A percentile compares a stretch with the other conserved stretches of the same genome.
phyloP scores from a whole-genome alignment of 169 alveolate species.

The Cryptosporidium bovis region DNA sequence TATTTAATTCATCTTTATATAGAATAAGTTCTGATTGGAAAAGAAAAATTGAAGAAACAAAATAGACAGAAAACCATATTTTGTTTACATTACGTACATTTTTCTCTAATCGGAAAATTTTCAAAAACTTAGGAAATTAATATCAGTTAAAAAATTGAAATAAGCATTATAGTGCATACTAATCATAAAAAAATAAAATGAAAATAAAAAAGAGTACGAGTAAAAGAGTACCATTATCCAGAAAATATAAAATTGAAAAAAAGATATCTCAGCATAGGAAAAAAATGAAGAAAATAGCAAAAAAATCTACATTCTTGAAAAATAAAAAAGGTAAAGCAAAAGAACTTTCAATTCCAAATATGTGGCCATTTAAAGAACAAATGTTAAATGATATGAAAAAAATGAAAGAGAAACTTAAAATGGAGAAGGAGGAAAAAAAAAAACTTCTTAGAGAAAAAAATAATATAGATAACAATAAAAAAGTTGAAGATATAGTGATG shows the following conservation, averaged over 20 bases:
- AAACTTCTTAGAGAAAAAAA: constrained; percentile 76
- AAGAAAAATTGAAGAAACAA: constrained; percentile 55
- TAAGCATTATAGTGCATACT: not conserved
- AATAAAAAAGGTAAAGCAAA: constrained; percentile 74
- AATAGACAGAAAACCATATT: constrained; percentile 5
- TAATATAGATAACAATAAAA: constrained; percentile 75
- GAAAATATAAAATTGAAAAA: constrained; percentile 85
- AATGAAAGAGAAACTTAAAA: constrained; percentile 76
- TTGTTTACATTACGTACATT: no score
- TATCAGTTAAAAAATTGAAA: no score
- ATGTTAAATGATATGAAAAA: constrained; percentile 75
- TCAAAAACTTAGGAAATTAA: no score
- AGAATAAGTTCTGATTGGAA: not conserved
- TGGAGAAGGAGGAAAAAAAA: constrained; percentile 78
- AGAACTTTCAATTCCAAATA: constrained; percentile 87
- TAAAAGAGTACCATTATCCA: constrained; percentile 79
- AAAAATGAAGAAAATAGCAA: constrained; percentile 87
- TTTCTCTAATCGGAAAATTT: no score
- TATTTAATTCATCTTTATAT: not conserved
- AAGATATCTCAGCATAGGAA: constrained; percentile 85
- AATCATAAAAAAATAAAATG: constrained; percentile 1
- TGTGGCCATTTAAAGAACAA: constrained; percentile 85
- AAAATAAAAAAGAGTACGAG: constrained; percentile 76
- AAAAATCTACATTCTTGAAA: constrained; percentile 76
- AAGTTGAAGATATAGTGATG: constrained; percentile 64